Evolutionary conservation across 176 grass and related monocot species (phyloP).

Genomic region (Paspalum notatum): DNA sequence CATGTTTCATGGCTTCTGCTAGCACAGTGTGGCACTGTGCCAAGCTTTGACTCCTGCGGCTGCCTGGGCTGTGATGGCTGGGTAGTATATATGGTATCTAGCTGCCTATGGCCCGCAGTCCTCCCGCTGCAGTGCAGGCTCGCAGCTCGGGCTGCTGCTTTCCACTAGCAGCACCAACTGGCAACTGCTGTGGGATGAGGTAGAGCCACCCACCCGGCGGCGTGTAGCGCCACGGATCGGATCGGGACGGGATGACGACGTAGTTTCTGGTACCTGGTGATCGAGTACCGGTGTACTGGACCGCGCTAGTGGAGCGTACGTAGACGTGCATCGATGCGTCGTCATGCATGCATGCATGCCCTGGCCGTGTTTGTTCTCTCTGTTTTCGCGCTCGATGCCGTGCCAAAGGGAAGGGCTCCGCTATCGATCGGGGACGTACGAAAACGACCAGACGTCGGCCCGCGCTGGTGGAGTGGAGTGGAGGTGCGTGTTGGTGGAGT

Average conservation of each 20-base stretch:
- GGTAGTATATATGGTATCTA: too few species aligned
- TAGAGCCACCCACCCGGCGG: neutral
- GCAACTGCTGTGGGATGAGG: neutral
- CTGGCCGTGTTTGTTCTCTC: conserved; percentile 2
- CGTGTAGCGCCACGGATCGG: conserved; percentile 6
- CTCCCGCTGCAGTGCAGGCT: too few species aligned
- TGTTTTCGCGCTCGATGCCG: conserved; percentile 27
- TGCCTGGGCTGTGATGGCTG: too few species aligned
- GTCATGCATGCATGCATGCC: neutral
- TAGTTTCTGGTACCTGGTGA: neutral
- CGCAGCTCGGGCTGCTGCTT: too few species aligned
- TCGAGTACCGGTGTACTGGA: neutral
- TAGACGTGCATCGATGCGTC: neutral
- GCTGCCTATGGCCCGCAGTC: neutral
- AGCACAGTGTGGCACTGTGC: too few species aligned
- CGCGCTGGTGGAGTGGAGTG: neutral
- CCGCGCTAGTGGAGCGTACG: neutral
- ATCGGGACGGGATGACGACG: neutral
- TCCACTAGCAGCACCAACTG: neutral
- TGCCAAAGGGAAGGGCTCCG: conserved; percentile 14
- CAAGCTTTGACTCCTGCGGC: conserved; percentile 14
- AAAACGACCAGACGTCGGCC: conserved; percentile 50
- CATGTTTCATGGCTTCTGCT: too few species aligned
- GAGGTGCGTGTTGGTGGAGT: conserved; percentile 28
- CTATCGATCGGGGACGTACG: neutral